Evolutionary conservation across 169 alveolate species (phyloP).

Genomic region (Eimeria tenella): DNA sequence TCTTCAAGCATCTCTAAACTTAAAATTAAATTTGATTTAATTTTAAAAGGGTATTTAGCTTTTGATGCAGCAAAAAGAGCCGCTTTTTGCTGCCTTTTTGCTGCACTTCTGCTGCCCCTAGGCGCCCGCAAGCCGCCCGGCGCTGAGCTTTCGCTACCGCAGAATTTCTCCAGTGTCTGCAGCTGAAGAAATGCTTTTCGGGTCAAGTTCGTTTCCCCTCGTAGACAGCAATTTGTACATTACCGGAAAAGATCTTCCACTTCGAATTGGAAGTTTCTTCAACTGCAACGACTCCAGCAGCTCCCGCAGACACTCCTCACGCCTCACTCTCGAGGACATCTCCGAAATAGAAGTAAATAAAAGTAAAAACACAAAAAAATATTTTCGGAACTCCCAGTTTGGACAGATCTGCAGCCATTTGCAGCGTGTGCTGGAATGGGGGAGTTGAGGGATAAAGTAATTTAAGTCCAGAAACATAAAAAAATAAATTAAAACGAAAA

Average conservation of each 20-base stretch:
- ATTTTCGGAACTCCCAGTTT: not conserved
- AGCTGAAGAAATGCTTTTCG: slow-evolving; percentile 10
- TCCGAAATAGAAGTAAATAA: slow-evolving; percentile 14
- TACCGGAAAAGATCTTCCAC: slow-evolving; percentile 26
- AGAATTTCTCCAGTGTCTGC: not conserved
- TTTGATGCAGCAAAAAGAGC: no score
- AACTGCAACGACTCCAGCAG: not conserved
- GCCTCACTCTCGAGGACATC: slow-evolving; percentile 19
- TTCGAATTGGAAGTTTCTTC: not conserved
- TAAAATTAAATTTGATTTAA: no score
- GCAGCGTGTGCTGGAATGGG: not conserved
- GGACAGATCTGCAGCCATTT: not conserved
- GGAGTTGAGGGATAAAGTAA: not conserved
- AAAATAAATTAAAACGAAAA: not conserved
- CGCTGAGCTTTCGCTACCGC: slow-evolving; percentile 45
- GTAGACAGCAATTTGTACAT: not conserved
- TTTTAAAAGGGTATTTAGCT: no score
- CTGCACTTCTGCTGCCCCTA: no score
- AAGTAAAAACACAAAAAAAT: not conserved
- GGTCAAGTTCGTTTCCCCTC: not conserved
- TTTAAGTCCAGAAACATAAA: not conserved
- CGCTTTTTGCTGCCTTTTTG: no score
- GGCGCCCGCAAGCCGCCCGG: slow-evolving; percentile 23
- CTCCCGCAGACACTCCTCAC: not conserved
- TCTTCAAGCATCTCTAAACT: no score